Base-by-base conservation (phyloP, 208 protist genomes). In the Trypanosoma rangeli region DNA sequence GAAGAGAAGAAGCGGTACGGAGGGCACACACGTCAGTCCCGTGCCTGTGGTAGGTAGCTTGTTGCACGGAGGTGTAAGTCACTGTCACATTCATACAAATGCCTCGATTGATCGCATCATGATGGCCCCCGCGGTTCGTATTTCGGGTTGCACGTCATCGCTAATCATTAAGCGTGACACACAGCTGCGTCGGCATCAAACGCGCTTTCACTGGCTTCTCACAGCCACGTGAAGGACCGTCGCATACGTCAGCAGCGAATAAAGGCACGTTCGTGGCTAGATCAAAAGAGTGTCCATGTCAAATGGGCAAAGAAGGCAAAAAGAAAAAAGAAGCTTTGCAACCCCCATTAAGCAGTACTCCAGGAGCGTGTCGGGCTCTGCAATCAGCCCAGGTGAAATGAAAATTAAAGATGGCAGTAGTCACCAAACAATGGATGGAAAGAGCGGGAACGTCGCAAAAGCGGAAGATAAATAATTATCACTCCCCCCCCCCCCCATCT, bases 21-120 rank as follows among this genome's bases (percentile, higher is more conserved):
- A 48, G 46, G 37, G 5, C 20, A 29, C 20, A 29, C 7, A 26
- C 28, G 35, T 64, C 62, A 75, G 70, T 75, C 62, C 70, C 70
- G 62, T 75, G 70, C 62, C 39, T 69, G 31, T 69, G 53, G 39
- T 75, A 64, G 70, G 70, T 69, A 64, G 61, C 70, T 75, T 64
- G 42, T 24, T 75, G 62, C 62, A 69, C 70, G 70, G 70, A 69
- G 28, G 15, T 69, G 52, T 75, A 75, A 69, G n/a, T 75, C 70
- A 75, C 4, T 24, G 28, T 63, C 9, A 52, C 48, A 31, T 15
- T 75, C 70, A 75, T 75, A 75, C 70, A 75, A 75, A 69, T 75
- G 70, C 70, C 62, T 75, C 70, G 62, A 75, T 69, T 63, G 18
- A 13, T 69, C 18, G 42, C 61, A 68, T 69, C 70, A 75, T 24